Base-by-base conservation (phyloP, 129 eudicot genomes). In the Flaveria linearis region DNA sequence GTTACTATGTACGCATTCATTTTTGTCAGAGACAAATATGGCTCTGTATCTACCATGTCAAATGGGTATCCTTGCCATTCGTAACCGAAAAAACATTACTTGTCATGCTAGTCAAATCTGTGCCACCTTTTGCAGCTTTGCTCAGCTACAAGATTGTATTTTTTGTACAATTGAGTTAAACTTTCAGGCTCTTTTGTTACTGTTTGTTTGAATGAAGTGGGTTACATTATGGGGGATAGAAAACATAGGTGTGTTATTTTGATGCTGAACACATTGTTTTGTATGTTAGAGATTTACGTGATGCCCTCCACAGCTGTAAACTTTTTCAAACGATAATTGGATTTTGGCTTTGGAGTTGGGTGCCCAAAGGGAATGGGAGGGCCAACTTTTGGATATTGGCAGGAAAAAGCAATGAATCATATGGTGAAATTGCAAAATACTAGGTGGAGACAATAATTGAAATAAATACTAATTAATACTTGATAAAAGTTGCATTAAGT, bases 201-300 rank as follows among this genome's bases (percentile, higher is more conserved):
- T 7, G 17, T 75, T 64, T 43, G 71, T 75, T 75, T 46, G 76
- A 61, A 25, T 46, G 72, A 63, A 46, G 15, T 5, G n/a, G 50
- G 71, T 28, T 63, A 46, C 25, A 60, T 11, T 16, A 45, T 15
- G 13, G 60, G 62, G 71, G 71, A 26, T 14, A 9, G 18, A 28
- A 26, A 61, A 46, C 42, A 33, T 23, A 47, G 71, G 60, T 25
- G 60, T 9, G 64, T 39, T 61, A 25, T 61, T 4, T 69, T 45
- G 18, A 43, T 9, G 43, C 23, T 2, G 42, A 46, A 25, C 62
- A 49, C 9, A 26, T 5, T 28, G 28, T 30, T 62, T 14, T 52
- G 53, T 49, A 51, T 72, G 63, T 8, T 7, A 36, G 55, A 71
- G 61, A 52, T 52, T 71, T 13, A 30, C 30, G 30, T 30, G 65